A percentile compares a stretch with the other conserved stretches of the same genome.
phyloP scores from a whole-genome alignment of 768 basidiomycete species.

The Aureoboletus auriporus region DNA sequence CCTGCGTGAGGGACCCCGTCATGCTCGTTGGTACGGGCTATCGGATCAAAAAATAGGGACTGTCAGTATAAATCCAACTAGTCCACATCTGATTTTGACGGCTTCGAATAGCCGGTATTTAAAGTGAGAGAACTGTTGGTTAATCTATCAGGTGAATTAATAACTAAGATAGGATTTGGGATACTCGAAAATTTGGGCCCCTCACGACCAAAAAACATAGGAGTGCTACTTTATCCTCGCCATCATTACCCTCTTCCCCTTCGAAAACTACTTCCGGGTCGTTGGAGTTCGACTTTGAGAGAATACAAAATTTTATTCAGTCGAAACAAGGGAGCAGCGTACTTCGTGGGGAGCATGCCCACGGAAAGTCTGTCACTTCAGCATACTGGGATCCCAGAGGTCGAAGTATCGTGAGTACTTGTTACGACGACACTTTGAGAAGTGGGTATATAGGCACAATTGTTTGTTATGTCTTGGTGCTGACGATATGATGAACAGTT shows the following conservation, averaged over 20 bases:
- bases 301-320: slow-evolving; percentile 45
- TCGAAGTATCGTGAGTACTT: slow-evolving; percentile 75
- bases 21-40: slow-evolving; percentile 57
- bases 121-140: slow-evolving; percentile 44
- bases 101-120: slow-evolving; percentile 71
- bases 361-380: slow-evolving; percentile 75
- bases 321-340: slow-evolving; percentile 51
- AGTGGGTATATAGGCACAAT: slow-evolving; percentile 39
- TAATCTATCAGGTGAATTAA: neutral
- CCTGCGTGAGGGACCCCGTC: slow-evolving; percentile 56
- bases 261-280: slow-evolving; percentile 8
- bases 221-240: slow-evolving; percentile 20
- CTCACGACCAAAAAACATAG: slow-evolving; percentile 30
- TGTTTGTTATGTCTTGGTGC: neutral
- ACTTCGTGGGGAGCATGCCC: slow-evolving; percentile 62
- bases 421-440: slow-evolving; percentile 75
- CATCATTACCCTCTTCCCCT: slow-evolving; percentile 25
- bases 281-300: slow-evolving; percentile 36
- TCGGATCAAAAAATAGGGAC: slow-evolving; percentile 75
- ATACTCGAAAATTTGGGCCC: slow-evolving; percentile 58
- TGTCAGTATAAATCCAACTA: slow-evolving; percentile 73
- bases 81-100: slow-evolving; percentile 62
- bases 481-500: slow-evolving; percentile 41
- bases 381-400: slow-evolving; percentile 87
- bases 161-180: slow-evolving; percentile 62